Base-by-base conservation (phyloP, 202 grass and related monocot genomes). In the Cymbopogon flexuosus region DNA sequence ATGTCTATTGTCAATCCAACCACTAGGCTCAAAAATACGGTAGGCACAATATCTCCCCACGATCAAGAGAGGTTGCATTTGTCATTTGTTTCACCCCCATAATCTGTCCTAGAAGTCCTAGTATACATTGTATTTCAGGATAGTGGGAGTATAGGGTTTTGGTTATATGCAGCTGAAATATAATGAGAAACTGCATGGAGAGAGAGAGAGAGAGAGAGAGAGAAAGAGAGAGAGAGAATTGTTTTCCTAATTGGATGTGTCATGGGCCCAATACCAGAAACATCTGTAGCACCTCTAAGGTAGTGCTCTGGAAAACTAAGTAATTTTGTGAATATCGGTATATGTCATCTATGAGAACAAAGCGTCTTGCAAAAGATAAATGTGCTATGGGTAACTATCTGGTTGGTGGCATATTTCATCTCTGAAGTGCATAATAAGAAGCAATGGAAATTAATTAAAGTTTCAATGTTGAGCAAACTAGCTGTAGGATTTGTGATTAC, bases 381-480 rank as follows among this genome's bases (percentile, higher is more conserved):
- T 7, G 60, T 46, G 51, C 33, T 39, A 70, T 41, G 37, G 35
- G 57, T 68, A 69, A 33, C 62, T 76, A 65, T 56, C 23, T 45
- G 23, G 59, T 58, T 43, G 18, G 23, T 62, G 42, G 70, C 29
- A 51, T 22, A 72, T 73, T 67, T 72, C 35, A 58, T 49, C 46
- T 60, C 62, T 27, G 36, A 77, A 71, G 57, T 63, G 23, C 47
- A 67, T 75, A 37, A 57, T 58, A 73, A 46, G 37, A 57, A 85
- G 46, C 34, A 59, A 66, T 18, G 3, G 43, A 62, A 59, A 69
- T 23, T 56, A 62, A 30, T 68, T 46, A 73, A 18, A 65, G 5
- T 22, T 46, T 62, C 31, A 54, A 78, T 3, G 56, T 63, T 46
- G 23, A 85, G 24, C 12, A 46, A 3, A 37, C 22, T 67, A 67